A percentile compares a stretch with the other conserved stretches of the same genome.
Conservation (phyloP, 2,329 filamentous ascomycete genomes). For the Ceratocystis alfenasii region DNA sequence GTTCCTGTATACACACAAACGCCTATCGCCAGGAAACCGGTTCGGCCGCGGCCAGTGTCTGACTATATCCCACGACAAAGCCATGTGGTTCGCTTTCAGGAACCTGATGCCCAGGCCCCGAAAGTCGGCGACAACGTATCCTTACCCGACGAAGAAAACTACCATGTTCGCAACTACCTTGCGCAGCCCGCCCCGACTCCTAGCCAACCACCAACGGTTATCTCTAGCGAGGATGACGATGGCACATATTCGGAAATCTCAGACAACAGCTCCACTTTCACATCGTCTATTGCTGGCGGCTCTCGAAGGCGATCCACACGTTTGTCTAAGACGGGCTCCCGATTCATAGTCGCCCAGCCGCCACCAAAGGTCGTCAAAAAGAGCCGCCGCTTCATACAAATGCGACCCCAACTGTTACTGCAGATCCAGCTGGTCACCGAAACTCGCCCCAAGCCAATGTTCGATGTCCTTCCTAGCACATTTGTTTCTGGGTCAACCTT, state of each 20-base stretch:
- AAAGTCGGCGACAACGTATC: slow-evolving; percentile 7
- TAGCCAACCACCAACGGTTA: slow-evolving; percentile 5
- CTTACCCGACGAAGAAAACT: slow-evolving; percentile 18
- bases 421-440: slow-evolving; percentile 58
- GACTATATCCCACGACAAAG: slow-evolving; percentile 33
- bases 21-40: slow-evolving; percentile 21
- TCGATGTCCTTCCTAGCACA: slow-evolving; percentile 63
- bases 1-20: background rate
- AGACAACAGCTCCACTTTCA: slow-evolving; percentile 32
- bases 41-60: slow-evolving; percentile 30
- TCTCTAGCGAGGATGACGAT: slow-evolving; percentile 40
- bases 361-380: slow-evolving; percentile 46
- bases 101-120: slow-evolving; percentile 22
- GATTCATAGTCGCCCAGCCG: slow-evolving; percentile 56
- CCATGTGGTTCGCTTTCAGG: slow-evolving; percentile 38
- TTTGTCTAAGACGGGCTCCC: slow-evolving; percentile 36
- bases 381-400: slow-evolving; percentile 53
- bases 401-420: slow-evolving; percentile 56
- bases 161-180: slow-evolving; percentile 19
- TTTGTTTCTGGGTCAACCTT: slow-evolving; percentile 44
- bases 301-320: slow-evolving; percentile 23
- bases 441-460: slow-evolving; percentile 51
- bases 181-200: background rate
- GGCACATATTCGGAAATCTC: slow-evolving; percentile 34
- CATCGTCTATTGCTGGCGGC: slow-evolving; percentile 25